phyloP scores from a whole-genome alignment of 1,284 basidiomycete species.

The Ganoderma boninense region DNA sequence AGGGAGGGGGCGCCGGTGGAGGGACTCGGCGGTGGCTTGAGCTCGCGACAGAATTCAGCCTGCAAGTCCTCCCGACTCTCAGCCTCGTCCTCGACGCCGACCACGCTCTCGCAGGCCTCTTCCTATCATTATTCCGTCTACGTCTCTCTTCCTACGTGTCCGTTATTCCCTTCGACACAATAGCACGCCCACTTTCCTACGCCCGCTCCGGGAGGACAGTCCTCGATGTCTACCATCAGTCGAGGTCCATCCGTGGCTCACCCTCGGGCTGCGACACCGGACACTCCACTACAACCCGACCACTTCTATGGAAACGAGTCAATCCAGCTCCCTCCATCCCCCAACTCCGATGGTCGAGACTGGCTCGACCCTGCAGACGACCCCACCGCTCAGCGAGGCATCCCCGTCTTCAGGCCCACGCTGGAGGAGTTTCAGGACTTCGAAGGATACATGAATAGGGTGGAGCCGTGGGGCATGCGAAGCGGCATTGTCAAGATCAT shows the following conservation, averaged over 20 bases:
- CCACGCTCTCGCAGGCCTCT: neutral
- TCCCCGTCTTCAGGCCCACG: constrained; percentile 93
- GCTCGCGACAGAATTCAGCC: constrained; percentile 12
- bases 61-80: constrained; percentile 2
- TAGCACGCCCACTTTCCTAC: neutral
- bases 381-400: constrained; percentile 85
- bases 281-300: constrained; percentile 71
- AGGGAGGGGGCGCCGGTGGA: neutral
- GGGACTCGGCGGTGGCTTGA: constrained; percentile 3
- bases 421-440: constrained; percentile 91
- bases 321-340: constrained; percentile 61
- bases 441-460: constrained; percentile 84
- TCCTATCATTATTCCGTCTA: constrained; percentile 15
- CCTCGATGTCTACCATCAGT: constrained; percentile 37
- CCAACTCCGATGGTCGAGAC: constrained; percentile 62
- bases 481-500: constrained; percentile 96
- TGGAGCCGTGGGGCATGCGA: constrained; percentile 88
- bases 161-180: constrained; percentile 5
- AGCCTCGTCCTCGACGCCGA: neutral
- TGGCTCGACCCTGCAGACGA: constrained; percentile 86
- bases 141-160: neutral
- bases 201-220: neutral
- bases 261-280: constrained; percentile 61
- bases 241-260: constrained; percentile 58
- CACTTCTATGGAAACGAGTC: constrained; percentile 77